Base-by-base conservation (phyloP, 371 early-diverging fungal genomes). In the Blakeslea trispora region DNA sequence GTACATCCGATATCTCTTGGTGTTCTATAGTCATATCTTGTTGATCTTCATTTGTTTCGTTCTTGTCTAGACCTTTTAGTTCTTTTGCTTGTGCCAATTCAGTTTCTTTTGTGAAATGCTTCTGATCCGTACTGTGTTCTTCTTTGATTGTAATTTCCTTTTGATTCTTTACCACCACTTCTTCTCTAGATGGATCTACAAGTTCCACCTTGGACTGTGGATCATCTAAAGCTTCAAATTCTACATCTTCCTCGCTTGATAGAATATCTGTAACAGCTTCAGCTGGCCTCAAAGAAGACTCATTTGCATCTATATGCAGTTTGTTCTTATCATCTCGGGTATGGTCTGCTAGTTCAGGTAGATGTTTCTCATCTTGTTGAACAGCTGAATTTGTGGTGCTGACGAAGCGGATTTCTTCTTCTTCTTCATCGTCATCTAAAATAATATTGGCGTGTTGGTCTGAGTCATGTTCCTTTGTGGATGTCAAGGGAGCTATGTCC, bases 351-450 rank as follows among this genome's bases (percentile, higher is more conserved):
- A 9, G 11, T 2, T 37, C 11, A 9, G 8, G 6, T 43, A 18
- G 1, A 21, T 45, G 23, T 37, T 13, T 37, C 37, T 37, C 11
- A 6, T 37, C 7, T 37, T 37, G 37, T 13, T 32, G 5, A 18
- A 5, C 44, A 11, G 21, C 13, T 1, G 18, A 39, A 45, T 9
- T 5, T 6, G 23, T 15, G 3, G 34, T 46, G 13, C 55, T 44
- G 1, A 52, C 21, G 47, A 64, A 64, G 14, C 60, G 54, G 28
- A 69, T 57, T 1, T 42, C 45, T 41, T 69, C 45, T n/a, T 61
- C 57, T 9, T 69, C 68, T 34, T 57, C 57, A 18, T 68, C 69
- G 31, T 46, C 47, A 35, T 57, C 55, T 10, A 53, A 13, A 44
- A 63, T 46, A 21, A 43, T 14, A 10, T 37, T n/a, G 18, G 48